Evolutionary conservation across 345 rosid genomes (phyloP).

Genomic region (Citrus sp.): DNA sequence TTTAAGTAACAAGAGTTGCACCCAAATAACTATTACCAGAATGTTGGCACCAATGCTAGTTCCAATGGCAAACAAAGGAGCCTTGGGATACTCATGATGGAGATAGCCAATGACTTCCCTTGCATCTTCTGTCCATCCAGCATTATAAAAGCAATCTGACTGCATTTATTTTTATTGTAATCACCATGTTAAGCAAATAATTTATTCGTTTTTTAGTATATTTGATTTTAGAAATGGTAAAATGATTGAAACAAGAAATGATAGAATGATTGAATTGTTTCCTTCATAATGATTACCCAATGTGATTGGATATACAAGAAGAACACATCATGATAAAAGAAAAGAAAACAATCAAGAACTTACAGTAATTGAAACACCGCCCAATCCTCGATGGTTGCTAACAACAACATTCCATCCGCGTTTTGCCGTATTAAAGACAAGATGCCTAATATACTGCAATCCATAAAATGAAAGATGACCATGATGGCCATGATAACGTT

Average conservation of each 20-base stretch:
- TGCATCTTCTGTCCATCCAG: conserved; percentile 88
- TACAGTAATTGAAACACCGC: conserved; percentile 86
- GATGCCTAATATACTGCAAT: conserved; percentile 79
- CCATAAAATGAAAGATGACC: conserved; percentile 4
- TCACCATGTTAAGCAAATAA: not conserved
- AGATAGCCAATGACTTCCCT: conserved; percentile 54
- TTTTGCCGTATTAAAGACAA: conserved; percentile 59
- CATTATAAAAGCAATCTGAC: conserved; percentile 94
- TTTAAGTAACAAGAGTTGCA: not conserved
- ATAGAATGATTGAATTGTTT: not conserved
- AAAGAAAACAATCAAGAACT: conserved; percentile 30
- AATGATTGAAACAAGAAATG: not conserved
- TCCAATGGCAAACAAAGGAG: conserved; percentile 84
- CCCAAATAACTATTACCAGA: conserved; percentile 44
- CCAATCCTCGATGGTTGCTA: conserved; percentile 87
- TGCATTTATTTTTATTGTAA: conserved; percentile 23
- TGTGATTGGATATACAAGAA: not conserved
- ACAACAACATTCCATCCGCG: conserved; percentile 83
- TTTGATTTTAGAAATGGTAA: not conserved
- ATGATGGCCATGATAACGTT: not conserved
- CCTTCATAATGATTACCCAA: not conserved
- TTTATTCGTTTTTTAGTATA: not conserved
- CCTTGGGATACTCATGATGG: conserved; percentile 59
- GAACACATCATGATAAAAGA: not conserved
- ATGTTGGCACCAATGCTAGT: conserved; percentile 94